A percentile compares a stretch with the other conserved stretches of the same genome.
Evolutionary conservation across 2,329 filamentous ascomycete species (phyloP).

Genomic region (Sphaceloma murrayae): DNA sequence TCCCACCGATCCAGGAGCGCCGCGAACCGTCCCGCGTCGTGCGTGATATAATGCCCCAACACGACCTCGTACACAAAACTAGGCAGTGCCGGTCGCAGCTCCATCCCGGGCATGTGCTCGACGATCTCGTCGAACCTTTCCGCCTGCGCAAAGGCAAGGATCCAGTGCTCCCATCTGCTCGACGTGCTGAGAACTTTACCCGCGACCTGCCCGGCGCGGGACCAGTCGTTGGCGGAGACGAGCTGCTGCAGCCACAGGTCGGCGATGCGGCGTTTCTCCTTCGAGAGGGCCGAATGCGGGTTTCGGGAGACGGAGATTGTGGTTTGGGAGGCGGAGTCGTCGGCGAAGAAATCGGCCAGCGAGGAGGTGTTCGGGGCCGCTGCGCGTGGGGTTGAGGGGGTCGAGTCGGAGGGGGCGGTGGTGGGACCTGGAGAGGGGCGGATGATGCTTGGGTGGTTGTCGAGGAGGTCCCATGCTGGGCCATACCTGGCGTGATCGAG

Average conservation of each 20-base stretch:
- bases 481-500: conserved; percentile 71
- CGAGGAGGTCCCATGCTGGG: conserved; percentile 78
- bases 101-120: conserved; percentile 65
- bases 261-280: conserved; percentile 82
- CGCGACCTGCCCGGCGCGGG: conserved; percentile 65
- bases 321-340: conserved; percentile 45
- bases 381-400: conserved; percentile 33
- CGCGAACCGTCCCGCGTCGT: conserved; percentile 64
- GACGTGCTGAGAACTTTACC: conserved; percentile 73
- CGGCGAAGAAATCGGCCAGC: conserved; percentile 58
- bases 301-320: conserved; percentile 51
- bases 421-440: conserved; percentile 33
- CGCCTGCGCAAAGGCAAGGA: conserved; percentile 80
- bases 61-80: conserved; percentile 80
- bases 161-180: conserved; percentile 88
- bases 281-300: conserved; percentile 59
- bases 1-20: conserved; percentile 78
- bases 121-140: conserved; percentile 85
- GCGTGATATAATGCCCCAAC: conserved; percentile 76
- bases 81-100: conserved; percentile 69
- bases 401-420: conserved; percentile 25
- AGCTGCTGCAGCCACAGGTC: conserved; percentile 90
- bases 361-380: conserved; percentile 27
- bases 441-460: conserved; percentile 71
- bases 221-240: conserved; percentile 65